Evolutionary conservation across 495 filamentous ascomycete species (phyloP), one percentile per base, ranked within the genome.

Genomic region (Penicillium herquei): DNA sequence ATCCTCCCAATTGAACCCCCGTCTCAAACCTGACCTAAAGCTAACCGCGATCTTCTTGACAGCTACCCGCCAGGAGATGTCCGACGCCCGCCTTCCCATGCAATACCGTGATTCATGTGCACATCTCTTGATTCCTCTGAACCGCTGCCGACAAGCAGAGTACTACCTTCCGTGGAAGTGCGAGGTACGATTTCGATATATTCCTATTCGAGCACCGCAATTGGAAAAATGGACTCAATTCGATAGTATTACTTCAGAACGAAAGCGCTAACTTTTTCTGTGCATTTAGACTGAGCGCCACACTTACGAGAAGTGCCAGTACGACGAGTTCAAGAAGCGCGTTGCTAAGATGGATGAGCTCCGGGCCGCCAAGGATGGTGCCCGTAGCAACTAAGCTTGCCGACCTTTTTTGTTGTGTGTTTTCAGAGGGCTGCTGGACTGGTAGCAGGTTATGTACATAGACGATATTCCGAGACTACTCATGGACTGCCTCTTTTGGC

Each of bases 111-210:
- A 98, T 70, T 90, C 86, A 68, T 98, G 94, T 73, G 94, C 91
- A 61, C 84, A 94, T 70, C 87, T 98, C 11, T 80, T 97, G 18
- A 96, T 97, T 41, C 95, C 95, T 7, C 81, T 98, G 63, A 98
- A 98, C 76, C 86, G 88, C 57, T 98, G 94, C 78, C 92, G 94
- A 48, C 83, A 83, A 75, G 87, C 95, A 54, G 87, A 90, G 55
- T 98, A 88, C 75, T 98, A 96, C 76, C 70, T 98, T 68, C 92
- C 94, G 17, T 98, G 94, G 94, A 96, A 93, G 82, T 98, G 94
- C 73, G 85, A 89, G 85, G 94, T 98, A 83, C 64, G 89, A 62
- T 9, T 34, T 21, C 7, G 41, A 48, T 41, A 39, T 49, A 32
- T 47, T 35, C 37, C 26, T 33, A 6, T 44, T 11, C 39, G 42